These are phyloP conservation scores for Ganoderma sinense DNA, from an alignment of 1,284 basidiomycete species.

Conservation along the genomic window DNA sequence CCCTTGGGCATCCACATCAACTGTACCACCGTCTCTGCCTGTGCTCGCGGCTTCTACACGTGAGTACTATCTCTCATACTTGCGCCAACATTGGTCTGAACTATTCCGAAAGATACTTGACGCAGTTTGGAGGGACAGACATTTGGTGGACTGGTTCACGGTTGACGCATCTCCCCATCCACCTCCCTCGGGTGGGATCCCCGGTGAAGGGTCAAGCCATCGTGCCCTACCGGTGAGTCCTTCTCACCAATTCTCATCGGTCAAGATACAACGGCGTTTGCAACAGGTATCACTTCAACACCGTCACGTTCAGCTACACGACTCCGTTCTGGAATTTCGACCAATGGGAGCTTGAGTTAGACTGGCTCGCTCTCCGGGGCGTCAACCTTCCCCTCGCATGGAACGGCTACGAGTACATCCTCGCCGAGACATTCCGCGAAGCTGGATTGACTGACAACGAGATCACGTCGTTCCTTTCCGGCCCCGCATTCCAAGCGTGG, in stretches of 20 bases:
- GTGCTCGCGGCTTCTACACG: slow-evolving; percentile 41
- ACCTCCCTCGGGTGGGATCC: slow-evolving; percentile 42
- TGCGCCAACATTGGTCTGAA: not conserved
- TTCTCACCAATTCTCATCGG: not conserved
- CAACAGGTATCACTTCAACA: slow-evolving; percentile 50
- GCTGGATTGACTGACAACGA: slow-evolving; percentile 46
- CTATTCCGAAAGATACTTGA: slow-evolving; percentile 42
- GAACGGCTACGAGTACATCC: slow-evolving; percentile 51
- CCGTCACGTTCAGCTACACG: slow-evolving; percentile 53
- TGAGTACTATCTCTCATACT: slow-evolving; percentile 17
- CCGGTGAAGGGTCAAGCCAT: slow-evolving; percentile 43
- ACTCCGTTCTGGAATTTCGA: slow-evolving; percentile 50
- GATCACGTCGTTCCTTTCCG: slow-evolving; percentile 46
- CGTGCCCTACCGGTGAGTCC: slow-evolving; percentile 46
- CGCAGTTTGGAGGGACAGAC: slow-evolving; percentile 46
- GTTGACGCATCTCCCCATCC: slow-evolving; percentile 40
- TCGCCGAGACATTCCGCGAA: slow-evolving; percentile 48
- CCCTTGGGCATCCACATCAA: slow-evolving; percentile 34
- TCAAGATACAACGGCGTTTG: not conserved
- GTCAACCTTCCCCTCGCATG: slow-evolving; percentile 53
- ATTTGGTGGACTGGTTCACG: slow-evolving; percentile 55
- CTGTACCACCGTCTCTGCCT: slow-evolving; percentile 41
- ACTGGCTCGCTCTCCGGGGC: slow-evolving; percentile 53
- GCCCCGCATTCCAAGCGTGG: slow-evolving; percentile 53
- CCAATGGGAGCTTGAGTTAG: slow-evolving; percentile 50